Evolutionary conservation across 2,329 filamentous ascomycete species (phyloP).

Genomic region (Trichoderma polysporum): DNA sequence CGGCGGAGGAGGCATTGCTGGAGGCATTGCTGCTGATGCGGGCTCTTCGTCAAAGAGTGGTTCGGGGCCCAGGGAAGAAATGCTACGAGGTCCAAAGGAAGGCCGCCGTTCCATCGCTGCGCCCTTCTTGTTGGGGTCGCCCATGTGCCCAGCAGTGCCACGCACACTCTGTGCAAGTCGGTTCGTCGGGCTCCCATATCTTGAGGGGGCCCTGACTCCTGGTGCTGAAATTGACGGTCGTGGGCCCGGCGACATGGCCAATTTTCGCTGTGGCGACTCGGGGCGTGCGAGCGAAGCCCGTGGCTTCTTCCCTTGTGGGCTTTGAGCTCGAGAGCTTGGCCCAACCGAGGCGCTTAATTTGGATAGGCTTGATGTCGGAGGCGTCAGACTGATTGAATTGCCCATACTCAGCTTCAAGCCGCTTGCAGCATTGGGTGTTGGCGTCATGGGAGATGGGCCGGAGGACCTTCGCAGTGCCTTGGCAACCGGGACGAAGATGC

Average conservation of each 20-base stretch:
- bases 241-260: slow-evolving; percentile 61
- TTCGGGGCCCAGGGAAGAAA: slow-evolving; percentile 56
- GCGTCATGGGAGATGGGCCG: slow-evolving; percentile 62
- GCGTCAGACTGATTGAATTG: slow-evolving; percentile 56
- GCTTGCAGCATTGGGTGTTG: slow-evolving; percentile 61
- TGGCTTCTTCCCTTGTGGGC: slow-evolving; percentile 68
- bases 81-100: slow-evolving; percentile 56
- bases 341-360: slow-evolving; percentile 91
- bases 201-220: slow-evolving; percentile 41
- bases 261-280: slow-evolving; percentile 76
- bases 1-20: slow-evolving; percentile 46
- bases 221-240: slow-evolving; percentile 56
- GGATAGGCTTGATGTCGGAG: slow-evolving; percentile 64
- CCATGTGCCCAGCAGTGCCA: slow-evolving; percentile 56
- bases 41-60: slow-evolving; percentile 58
- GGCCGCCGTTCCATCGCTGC: slow-evolving; percentile 49
- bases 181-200: slow-evolving; percentile 47
- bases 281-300: slow-evolving; percentile 81
- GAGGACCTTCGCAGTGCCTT: slow-evolving; percentile 72
- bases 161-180: slow-evolving; percentile 65
- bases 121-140: slow-evolving; percentile 60
- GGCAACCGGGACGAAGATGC: slow-evolving; percentile 87
- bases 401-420: slow-evolving; percentile 57
- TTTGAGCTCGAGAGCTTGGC: slow-evolving; percentile 64
- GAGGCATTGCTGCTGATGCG: slow-evolving; percentile 48